Base-by-base conservation (phyloP, 495 filamentous ascomycete species). In the Ascobolus immersus region DNA sequence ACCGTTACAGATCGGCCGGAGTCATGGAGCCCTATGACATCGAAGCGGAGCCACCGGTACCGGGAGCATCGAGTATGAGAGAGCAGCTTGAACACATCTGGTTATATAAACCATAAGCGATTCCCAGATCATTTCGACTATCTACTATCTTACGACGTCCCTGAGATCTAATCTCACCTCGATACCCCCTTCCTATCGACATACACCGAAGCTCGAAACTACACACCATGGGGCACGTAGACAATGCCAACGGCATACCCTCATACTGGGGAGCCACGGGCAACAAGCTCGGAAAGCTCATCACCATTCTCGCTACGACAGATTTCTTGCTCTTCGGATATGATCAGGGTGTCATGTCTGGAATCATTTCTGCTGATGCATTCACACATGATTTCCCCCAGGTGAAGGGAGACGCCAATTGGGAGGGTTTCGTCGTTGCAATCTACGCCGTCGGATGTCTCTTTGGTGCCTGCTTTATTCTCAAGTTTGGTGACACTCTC, bases 401-500 rank as follows among this genome's bases (percentile, higher is more conserved):
- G 26, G 75, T 73, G 1, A 60, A 59, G 32, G 53, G 59, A 41
- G 57, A 79, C 44, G 53, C 67, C 4, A 71, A 69, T 1, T 77
- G 78, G 67, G 74, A 82, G 48, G 77, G 73, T 19, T 56, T 76
- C 13, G 72, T 84, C 10, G 84, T 77, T 2, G 73, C 77, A 2
- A 76, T 89, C 27, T 86, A 82, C 47, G 76, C 82, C 44, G 60
- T 82, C 23, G 77, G 74, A 15, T 82, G 77, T 54, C 52, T 84
- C 12, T 48, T 64, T 7, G 77, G 78, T 25, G 75, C 78, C 28
- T 63, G 82, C 34, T 68, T 68, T 33, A 69, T 76, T 14, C 55
- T 84, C 23, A 53, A 58, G 21, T 59, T 66, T 31, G 78, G 74
- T 33, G 78, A 89, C 42, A 40, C 52, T 9, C 52, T 77, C 4